phyloP scores from a whole-genome alignment of 768 basidiomycete genomes.

The Neoboletus brunneissimus region DNA sequence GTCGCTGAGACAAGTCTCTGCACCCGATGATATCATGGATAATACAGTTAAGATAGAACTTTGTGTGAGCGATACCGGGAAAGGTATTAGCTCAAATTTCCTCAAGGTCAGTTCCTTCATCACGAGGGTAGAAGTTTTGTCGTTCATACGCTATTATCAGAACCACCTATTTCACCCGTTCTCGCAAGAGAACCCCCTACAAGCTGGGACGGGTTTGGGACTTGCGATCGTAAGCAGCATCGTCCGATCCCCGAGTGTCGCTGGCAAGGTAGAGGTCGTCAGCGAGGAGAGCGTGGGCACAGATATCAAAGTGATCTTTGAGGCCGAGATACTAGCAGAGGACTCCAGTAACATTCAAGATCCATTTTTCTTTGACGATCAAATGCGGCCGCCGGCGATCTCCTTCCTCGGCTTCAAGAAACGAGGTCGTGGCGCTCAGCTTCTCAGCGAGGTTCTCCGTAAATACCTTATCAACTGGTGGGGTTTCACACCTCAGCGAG shows the following conservation, averaged over 20 bases:
- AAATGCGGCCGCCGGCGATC: conserved; percentile 46
- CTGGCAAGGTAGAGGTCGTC: conserved; percentile 92
- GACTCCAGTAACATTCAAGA: conserved; percentile 40
- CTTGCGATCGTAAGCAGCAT: conserved; percentile 95
- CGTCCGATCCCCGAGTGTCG: conserved; percentile 77
- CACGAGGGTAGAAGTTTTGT: background rate
- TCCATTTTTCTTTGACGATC: conserved; percentile 44
- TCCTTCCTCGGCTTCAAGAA: conserved; percentile 72
- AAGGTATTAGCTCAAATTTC: conserved; percentile 94
- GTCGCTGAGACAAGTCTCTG: conserved; percentile 68
- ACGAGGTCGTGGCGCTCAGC: conserved; percentile 60
- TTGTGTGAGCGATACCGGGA: conserved; percentile 85
- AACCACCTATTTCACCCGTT: conserved; percentile 97
- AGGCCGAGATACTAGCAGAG: conserved; percentile 59
- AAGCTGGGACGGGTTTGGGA: conserved; percentile 90
- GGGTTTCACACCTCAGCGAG: conserved; percentile 55
- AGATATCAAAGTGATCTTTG: conserved; percentile 84
- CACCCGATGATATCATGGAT: conserved; percentile 48
- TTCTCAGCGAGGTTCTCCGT: conserved; percentile 59
- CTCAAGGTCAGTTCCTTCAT: conserved; percentile 57
- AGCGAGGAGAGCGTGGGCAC: conserved; percentile 89
- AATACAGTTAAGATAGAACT: conserved; percentile 76
- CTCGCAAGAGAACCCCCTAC: conserved; percentile 93
- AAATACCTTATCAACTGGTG: conserved; percentile 75
- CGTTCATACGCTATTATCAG: conserved; percentile 33